These are phyloP conservation scores for Dioscorea zingiberensis DNA, from an alignment of 106 monocot genomes.

Conservation along the genomic window DNA sequence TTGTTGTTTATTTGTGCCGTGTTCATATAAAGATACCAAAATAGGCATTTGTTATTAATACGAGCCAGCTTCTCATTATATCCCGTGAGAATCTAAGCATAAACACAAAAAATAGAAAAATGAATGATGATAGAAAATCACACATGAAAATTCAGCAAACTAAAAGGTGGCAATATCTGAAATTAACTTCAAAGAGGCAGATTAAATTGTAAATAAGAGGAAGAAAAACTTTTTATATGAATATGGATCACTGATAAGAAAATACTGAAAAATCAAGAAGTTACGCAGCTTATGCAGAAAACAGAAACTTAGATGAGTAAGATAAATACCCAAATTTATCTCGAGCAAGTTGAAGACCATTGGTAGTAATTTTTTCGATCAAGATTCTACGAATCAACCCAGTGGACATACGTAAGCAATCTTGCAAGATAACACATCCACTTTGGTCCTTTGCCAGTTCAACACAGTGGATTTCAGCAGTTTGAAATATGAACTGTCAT, in stretches of 20 bases:
- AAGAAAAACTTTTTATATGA: too few species aligned
- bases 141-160: background rate
- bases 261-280: background rate
- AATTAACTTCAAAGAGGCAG: background rate
- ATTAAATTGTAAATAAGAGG: too few species aligned
- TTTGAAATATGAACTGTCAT: slow-evolving; percentile 50
- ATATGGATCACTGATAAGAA: too few species aligned
- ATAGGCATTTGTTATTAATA: too few species aligned
- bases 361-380: slow-evolving; percentile 23
- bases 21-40: too few species aligned
- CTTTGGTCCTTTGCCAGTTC: slow-evolving; percentile 37
- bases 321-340: slow-evolving; percentile 48
- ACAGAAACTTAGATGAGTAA: background rate
- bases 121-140: background rate
- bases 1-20: too few species aligned
- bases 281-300: background rate
- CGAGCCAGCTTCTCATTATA: too few species aligned
- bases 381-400: slow-evolving; percentile 17
- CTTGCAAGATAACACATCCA: slow-evolving; percentile 50
- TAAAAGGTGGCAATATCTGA: background rate
- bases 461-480: slow-evolving; percentile 42
- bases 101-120: too few species aligned
- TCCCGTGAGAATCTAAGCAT: too few species aligned
- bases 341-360: slow-evolving; percentile 41
- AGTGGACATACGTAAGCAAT: slow-evolving; percentile 28